phyloP scores from a whole-genome alignment of 106 monocot species.

The Phalaenopsis aphrodite region DNA sequence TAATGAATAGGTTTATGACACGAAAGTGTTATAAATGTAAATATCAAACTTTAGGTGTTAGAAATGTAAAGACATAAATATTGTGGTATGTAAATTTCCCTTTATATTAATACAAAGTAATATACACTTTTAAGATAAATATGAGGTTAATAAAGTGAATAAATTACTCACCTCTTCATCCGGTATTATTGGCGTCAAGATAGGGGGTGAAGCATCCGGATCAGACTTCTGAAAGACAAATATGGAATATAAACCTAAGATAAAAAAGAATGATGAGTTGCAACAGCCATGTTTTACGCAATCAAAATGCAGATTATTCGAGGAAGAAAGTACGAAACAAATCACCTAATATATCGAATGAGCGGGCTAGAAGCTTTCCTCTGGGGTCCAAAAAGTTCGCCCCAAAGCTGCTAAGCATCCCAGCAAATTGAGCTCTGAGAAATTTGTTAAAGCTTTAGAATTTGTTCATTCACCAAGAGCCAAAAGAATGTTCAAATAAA shows the following conservation, averaged over 20 bases:
- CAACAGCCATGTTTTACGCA: background rate
- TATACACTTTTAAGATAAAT: background rate
- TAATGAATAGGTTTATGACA: too few relatives aligned
- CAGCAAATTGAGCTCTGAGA: constrained; percentile 73
- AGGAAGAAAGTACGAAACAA: background rate
- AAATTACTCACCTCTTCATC: constrained; percentile 50
- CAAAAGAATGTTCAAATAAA: background rate
- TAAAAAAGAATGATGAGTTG: background rate
- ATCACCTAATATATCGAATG: constrained; percentile 79
- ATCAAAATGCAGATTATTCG: background rate
- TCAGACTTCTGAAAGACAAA: constrained; percentile 94
- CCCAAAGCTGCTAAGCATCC: constrained; percentile 53
- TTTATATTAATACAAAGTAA: background rate
- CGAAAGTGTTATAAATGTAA: too few relatives aligned
- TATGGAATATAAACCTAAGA: constrained; percentile 73
- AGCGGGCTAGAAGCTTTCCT: constrained; percentile 67
- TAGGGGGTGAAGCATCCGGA: constrained; percentile 53
- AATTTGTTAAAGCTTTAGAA: background rate
- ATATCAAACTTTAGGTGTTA: too few relatives aligned
- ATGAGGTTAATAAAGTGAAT: background rate
- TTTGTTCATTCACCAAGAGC: background rate
- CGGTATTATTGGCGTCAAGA: constrained; percentile 31
- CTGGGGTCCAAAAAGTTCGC: constrained; percentile 80
- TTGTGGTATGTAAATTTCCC: too few relatives aligned
- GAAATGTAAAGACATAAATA: too few relatives aligned